phyloP scores from a whole-genome alignment of 1,139 yeast species.

The Saccharomyces hybrid region DNA sequence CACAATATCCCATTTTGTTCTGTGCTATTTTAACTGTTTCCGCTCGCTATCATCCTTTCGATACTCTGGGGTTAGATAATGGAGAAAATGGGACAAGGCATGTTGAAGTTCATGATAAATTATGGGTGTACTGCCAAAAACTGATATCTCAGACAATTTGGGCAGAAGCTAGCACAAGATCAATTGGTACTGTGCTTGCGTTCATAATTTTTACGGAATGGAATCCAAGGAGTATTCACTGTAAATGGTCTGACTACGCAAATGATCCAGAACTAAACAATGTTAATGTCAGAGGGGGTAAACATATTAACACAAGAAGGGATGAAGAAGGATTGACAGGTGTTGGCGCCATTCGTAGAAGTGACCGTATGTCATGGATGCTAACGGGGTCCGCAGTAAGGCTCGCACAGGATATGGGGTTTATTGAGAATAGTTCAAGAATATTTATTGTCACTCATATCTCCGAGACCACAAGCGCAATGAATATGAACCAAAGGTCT shows the following conservation, averaged over 20 bases:
- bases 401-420: conserved; percentile 79
- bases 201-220: conserved; percentile 86
- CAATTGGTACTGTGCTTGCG: conserved; percentile 80
- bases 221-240: conserved; percentile 92
- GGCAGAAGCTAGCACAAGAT: conserved; percentile 89
- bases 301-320: conserved; percentile 7
- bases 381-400: conserved; percentile 81
- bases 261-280: conserved; percentile 33
- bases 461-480: conserved; percentile 70
- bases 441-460: conserved; percentile 78
- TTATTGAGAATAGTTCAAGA: conserved; percentile 64
- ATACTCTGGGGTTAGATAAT: conserved; percentile 31
- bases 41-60: conserved; percentile 61
- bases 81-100: conserved; percentile 34
- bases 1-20: conserved; percentile 71
- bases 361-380: conserved; percentile 93
- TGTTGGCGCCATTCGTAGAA: conserved; percentile 75
- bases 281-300: conserved; percentile 10
- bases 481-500: conserved; percentile 61
- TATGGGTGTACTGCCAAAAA: conserved; percentile 80
- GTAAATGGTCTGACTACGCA: conserved; percentile 84
- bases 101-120: conserved; percentile 61
- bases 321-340: conserved; percentile 57
- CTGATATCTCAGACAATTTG: conserved; percentile 82
- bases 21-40: conserved; percentile 78